These are phyloP conservation scores for Beauveria sp. DNA, from an alignment of 2,329 filamentous ascomycete species.

Conservation along the genomic window DNA sequence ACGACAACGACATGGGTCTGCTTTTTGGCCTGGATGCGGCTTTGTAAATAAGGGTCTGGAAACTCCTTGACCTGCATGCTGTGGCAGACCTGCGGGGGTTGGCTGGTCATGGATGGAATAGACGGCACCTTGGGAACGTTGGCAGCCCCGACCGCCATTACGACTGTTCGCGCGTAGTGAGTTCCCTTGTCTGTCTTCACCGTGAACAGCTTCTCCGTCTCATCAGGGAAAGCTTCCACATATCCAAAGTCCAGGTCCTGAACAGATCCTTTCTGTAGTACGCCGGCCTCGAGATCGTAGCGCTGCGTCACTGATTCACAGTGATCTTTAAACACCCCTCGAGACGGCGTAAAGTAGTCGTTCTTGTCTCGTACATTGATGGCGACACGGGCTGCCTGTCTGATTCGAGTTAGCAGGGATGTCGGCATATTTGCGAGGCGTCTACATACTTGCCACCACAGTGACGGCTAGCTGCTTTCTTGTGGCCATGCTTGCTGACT, in stretches of 20 bases:
- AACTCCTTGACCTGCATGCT: slow-evolving; percentile 55
- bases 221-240: slow-evolving; percentile 33
- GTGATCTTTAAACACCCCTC: slow-evolving; percentile 53
- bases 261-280: slow-evolving; percentile 56
- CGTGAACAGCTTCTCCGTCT: slow-evolving; percentile 54
- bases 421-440: not conserved
- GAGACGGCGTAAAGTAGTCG: slow-evolving; percentile 61
- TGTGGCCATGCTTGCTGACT: slow-evolving; percentile 71
- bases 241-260: slow-evolving; percentile 52
- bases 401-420: slow-evolving; percentile 20
- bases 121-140: slow-evolving; percentile 45
- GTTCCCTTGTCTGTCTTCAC: slow-evolving; percentile 46
- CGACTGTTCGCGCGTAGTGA: slow-evolving; percentile 54
- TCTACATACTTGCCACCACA: slow-evolving; percentile 35
- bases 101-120: slow-evolving; percentile 25
- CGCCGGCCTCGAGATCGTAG: slow-evolving; percentile 36
- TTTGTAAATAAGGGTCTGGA: slow-evolving; percentile 42
- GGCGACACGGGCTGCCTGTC: slow-evolving; percentile 37
- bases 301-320: slow-evolving; percentile 49
- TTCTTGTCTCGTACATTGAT: slow-evolving; percentile 61
- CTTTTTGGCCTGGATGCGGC: slow-evolving; percentile 35
- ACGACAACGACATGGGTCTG: slow-evolving; percentile 62
- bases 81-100: slow-evolving; percentile 46
- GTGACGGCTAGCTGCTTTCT: slow-evolving; percentile 39
- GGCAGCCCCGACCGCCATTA: slow-evolving; percentile 64